These are phyloP conservation scores for Phytophthora cryptogea DNA, from an alignment of 352 stramenopile genomes.

Conservation along the genomic window DNA sequence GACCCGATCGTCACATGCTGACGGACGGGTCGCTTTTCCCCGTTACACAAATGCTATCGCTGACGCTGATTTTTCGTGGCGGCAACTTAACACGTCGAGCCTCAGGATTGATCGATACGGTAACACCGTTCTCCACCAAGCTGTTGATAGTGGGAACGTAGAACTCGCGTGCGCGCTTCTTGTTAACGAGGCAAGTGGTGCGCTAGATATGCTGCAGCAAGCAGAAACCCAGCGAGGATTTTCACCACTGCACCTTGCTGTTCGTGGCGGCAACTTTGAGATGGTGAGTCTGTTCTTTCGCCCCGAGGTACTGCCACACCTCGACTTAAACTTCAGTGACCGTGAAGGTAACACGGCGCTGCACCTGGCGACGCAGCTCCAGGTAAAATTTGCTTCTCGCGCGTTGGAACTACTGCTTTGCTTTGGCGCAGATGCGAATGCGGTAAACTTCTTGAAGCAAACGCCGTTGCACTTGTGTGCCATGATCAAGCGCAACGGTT, in stretches of 20 bases:
- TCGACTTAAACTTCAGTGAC: slow-evolving; percentile 71
- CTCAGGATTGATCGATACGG: slow-evolving; percentile 56
- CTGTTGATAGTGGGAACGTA: slow-evolving; percentile 45
- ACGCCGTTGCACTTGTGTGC: slow-evolving; percentile 73
- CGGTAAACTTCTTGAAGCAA: slow-evolving; percentile 72
- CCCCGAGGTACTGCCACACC: slow-evolving; percentile 65
- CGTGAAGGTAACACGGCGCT: slow-evolving; percentile 75
- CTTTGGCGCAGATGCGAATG: slow-evolving; percentile 68
- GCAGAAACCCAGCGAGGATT: slow-evolving; percentile 58
- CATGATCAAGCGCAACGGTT: slow-evolving; percentile 63
- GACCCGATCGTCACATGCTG: slow-evolving; percentile 15
- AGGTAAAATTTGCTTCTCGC: slow-evolving; percentile 62
- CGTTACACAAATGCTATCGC: slow-evolving; percentile 11
- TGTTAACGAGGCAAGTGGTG: slow-evolving; percentile 38
- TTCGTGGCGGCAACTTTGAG: slow-evolving; percentile 59
- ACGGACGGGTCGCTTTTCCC: slow-evolving; percentile 1
- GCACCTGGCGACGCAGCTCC: slow-evolving; percentile 64
- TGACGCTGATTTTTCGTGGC: slow-evolving; percentile 18
- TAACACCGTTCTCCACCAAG: slow-evolving; percentile 58
- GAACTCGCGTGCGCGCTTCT: slow-evolving; percentile 59
- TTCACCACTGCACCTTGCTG: slow-evolving; percentile 69
- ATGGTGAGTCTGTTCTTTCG: slow-evolving; percentile 80
- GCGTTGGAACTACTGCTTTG: slow-evolving; percentile 72
- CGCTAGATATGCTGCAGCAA: slow-evolving; percentile 54
- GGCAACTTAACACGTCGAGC: slow-evolving; percentile 26